Percentiles rank a stretch among this genome's conserved stretches.
These are phyloP conservation scores for Striga hermonthica DNA, from an alignment of 305 asterid species.

Conservation along the genomic window DNA sequence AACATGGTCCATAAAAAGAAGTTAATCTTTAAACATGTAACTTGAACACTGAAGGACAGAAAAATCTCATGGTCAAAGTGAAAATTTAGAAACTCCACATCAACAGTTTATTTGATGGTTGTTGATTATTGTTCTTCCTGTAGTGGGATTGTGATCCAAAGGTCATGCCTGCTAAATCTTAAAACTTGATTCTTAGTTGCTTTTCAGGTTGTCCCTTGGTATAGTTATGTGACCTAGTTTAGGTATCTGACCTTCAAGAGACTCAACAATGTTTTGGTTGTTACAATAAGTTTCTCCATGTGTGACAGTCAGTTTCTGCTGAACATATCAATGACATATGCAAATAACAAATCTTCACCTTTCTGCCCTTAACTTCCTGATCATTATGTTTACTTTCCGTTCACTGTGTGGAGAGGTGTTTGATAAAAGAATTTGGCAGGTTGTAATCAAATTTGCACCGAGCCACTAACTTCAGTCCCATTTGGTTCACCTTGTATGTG, in stretches of 20 bases:
- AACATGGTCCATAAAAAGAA: constrained; percentile 9
- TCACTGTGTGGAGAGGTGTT: constrained; percentile 17
- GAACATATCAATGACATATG: constrained; percentile 2
- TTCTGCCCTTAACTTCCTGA: background rate
- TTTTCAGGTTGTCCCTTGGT: constrained; percentile 6
- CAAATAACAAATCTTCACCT: constrained; percentile 19
- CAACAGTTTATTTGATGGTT: constrained; percentile 6
- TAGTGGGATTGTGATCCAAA: background rate
- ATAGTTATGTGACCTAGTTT: background rate
- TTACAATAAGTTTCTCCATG: background rate
- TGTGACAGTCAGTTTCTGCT: constrained; percentile 11
- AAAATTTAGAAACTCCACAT: constrained; percentile 11
- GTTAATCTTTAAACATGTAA: constrained; percentile 8
- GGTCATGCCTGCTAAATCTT: constrained; percentile 16
- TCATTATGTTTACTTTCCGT: background rate
- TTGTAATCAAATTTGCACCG: constrained; percentile 79
- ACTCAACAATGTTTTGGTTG: background rate
- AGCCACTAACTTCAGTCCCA: constrained; percentile 83
- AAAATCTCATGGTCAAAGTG: background rate
- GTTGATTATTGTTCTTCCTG: constrained; percentile 15
- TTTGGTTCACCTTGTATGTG: constrained; percentile 87
- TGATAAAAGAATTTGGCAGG: constrained; percentile 47
- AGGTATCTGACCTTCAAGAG: background rate
- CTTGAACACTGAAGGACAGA: background rate
- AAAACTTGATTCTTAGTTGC: constrained; percentile 12